Percentiles rank a stretch among this genome's conserved stretches.
Conservation (phyloP, 257 asterid genomes). For the Nicotiana undulata region DNA sequence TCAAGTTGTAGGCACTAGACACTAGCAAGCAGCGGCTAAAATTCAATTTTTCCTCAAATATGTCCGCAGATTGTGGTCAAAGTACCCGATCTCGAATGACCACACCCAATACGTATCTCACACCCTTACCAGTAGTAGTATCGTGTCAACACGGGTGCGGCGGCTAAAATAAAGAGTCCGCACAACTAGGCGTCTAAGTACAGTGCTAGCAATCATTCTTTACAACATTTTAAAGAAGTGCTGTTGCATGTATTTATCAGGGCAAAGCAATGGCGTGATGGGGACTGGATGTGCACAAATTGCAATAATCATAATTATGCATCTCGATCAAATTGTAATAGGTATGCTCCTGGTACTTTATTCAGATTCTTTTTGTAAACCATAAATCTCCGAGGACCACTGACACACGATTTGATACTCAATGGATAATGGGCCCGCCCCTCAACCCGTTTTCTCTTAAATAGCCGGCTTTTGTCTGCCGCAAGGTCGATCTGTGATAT, state of each 20-base stretch:
- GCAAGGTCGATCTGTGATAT: background rate
- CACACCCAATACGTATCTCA: too few species aligned
- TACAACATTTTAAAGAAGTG: background rate
- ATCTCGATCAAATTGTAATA: constrained; percentile 78
- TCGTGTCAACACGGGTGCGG: too few species aligned
- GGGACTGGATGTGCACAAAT: constrained; percentile 93
- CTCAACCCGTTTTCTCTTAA: background rate
- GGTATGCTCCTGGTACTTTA: constrained; percentile 31
- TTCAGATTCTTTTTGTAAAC: background rate
- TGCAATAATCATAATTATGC: constrained; percentile 92
- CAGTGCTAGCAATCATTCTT: background rate
- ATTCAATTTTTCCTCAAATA: too few species aligned
- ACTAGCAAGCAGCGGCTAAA: too few species aligned
- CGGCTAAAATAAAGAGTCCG: too few species aligned
- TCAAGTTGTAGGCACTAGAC: too few species aligned
- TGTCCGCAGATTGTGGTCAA: too few species aligned
- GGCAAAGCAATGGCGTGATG: constrained; percentile 89
- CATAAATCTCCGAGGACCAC: background rate
- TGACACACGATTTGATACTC: background rate
- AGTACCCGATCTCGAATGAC: too few species aligned
- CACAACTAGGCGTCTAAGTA: background rate
- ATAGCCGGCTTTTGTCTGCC: background rate
- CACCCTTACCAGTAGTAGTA: too few species aligned
- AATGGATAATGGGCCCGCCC: background rate
- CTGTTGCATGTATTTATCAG: constrained; percentile 32